Conservation (phyloP, 768 basidiomycete genomes). For the Gloeopeniophorella convolvens region DNA sequence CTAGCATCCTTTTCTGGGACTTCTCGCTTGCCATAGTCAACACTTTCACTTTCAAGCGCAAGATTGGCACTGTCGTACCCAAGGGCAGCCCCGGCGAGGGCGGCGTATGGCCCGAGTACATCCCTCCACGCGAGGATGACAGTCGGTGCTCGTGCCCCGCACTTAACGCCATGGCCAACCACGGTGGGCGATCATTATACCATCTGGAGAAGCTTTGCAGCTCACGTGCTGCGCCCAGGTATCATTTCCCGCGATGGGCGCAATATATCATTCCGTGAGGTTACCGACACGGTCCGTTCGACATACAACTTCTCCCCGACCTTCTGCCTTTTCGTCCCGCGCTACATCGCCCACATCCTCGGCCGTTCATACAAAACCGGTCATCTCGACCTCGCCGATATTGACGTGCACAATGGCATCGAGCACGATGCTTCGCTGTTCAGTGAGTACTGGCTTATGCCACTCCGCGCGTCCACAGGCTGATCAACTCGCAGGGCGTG, state of each 20-base stretch:
- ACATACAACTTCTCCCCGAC: conserved; percentile 67
- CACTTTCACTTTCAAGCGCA: conserved; percentile 41
- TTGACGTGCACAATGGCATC: conserved; percentile 70
- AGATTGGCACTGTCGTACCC: conserved; percentile 50
- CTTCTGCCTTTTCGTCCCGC: conserved; percentile 63
- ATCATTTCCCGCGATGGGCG: conserved; percentile 59
- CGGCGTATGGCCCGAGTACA: conserved; percentile 65
- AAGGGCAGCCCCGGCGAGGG: conserved; percentile 48
- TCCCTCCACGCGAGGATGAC: conserved; percentile 51
- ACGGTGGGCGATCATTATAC: conserved; percentile 44
- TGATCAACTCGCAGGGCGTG: conserved; percentile 40
- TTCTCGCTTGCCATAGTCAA: conserved; percentile 45
- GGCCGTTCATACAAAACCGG: conserved; percentile 49
- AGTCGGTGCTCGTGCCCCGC: conserved; percentile 71
- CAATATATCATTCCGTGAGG: conserved; percentile 55
- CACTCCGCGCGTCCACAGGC: not conserved
- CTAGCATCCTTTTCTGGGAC: conserved; percentile 44
- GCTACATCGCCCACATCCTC: conserved; percentile 51
- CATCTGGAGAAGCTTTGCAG: not conserved
- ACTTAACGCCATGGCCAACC: conserved; percentile 78
- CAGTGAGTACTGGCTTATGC: conserved; percentile 33
- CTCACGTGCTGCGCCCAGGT: conserved; percentile 19
- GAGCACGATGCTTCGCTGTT: conserved; percentile 63
- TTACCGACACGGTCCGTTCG: conserved; percentile 36
- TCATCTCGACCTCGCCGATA: conserved; percentile 57